phyloP scores from a whole-genome alignment of 2,329 filamentous ascomycete species.

The Elsinoe batatas region DNA sequence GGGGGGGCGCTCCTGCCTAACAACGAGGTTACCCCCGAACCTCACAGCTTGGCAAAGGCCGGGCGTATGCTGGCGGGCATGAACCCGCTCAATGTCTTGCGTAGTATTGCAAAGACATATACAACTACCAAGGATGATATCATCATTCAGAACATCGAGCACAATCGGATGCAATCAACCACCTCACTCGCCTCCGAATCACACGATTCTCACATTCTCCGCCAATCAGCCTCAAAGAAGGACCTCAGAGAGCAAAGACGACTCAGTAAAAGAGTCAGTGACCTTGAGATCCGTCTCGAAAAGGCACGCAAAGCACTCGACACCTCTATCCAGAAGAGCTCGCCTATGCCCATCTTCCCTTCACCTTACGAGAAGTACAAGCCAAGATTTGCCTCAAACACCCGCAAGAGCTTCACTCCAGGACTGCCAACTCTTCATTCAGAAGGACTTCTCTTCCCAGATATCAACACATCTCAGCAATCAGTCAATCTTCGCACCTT shows the following conservation, averaged over 20 bases:
- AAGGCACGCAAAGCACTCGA: conserved; percentile 46
- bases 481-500: not conserved
- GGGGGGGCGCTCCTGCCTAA: conserved; percentile 3
- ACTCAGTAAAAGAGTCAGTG: conserved; percentile 49
- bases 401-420: conserved; percentile 26
- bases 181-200: conserved; percentile 21
- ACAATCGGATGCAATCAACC: conserved; percentile 26
- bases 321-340: conserved; percentile 36
- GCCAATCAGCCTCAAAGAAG: conserved; percentile 43
- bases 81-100: conserved; percentile 43
- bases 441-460: conserved; percentile 29
- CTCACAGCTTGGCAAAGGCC: conserved; percentile 26
- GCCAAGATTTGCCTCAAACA: conserved; percentile 22
- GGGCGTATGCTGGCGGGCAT: conserved; percentile 47
- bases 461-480: conserved; percentile 13
- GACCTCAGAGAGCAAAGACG: conserved; percentile 49
- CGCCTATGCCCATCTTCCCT: conserved; percentile 30
- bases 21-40: not conserved
- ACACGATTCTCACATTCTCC: conserved; percentile 5
- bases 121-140: conserved; percentile 36
- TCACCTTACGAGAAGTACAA: conserved; percentile 29
- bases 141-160: conserved; percentile 28
- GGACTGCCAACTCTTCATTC: conserved; percentile 30
- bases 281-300: conserved; percentile 50
- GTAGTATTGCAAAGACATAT: conserved; percentile 34